Percentiles rank a stretch among this genome's conserved stretches.
Conservation (phyloP, 2,329 filamentous ascomycete genomes). For the Trichoderma gracile region DNA sequence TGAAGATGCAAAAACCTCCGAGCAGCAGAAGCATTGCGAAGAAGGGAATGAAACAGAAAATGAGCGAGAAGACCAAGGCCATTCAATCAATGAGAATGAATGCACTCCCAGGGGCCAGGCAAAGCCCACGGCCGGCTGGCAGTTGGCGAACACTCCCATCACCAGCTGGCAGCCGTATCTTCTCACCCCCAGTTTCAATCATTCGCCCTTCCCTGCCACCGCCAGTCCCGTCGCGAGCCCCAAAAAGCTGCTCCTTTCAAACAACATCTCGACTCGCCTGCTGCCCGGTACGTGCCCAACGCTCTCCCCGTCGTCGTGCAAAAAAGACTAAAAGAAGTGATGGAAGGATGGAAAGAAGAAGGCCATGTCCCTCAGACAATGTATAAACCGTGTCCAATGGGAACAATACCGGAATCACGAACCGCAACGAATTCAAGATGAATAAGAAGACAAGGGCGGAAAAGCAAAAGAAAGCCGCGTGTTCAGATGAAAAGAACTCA, state of each 20-base stretch:
- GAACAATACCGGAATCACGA: not conserved
- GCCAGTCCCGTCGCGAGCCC: not conserved
- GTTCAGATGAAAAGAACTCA: conserved; percentile 33
- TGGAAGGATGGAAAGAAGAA: not conserved
- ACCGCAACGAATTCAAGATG: not conserved
- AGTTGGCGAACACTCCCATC: conserved; percentile 10
- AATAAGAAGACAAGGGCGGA: not conserved
- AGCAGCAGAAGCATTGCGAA: not conserved
- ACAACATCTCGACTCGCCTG: not conserved
- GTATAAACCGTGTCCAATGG: conserved; percentile 10
- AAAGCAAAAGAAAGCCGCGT: not conserved
- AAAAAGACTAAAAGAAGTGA: not conserved
- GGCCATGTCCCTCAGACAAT: not conserved
- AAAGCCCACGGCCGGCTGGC: conserved; percentile 16
- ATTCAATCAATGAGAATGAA: conserved; percentile 1
- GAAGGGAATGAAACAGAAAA: too few species aligned
- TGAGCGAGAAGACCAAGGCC: not conserved
- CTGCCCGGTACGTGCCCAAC: not conserved
- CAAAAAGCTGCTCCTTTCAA: not conserved
- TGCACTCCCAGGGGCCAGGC: not conserved
- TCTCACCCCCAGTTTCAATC: not conserved
- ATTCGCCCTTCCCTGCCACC: not conserved
- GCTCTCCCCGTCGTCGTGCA: not conserved
- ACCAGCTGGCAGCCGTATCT: conserved; percentile 18
- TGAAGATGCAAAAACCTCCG: not conserved